A percentile compares a stretch with the other conserved stretches of the same genome.
phyloP scores from a whole-genome alignment of 352 stramenopile genomes.

The Phytophthora boehmeriae region DNA sequence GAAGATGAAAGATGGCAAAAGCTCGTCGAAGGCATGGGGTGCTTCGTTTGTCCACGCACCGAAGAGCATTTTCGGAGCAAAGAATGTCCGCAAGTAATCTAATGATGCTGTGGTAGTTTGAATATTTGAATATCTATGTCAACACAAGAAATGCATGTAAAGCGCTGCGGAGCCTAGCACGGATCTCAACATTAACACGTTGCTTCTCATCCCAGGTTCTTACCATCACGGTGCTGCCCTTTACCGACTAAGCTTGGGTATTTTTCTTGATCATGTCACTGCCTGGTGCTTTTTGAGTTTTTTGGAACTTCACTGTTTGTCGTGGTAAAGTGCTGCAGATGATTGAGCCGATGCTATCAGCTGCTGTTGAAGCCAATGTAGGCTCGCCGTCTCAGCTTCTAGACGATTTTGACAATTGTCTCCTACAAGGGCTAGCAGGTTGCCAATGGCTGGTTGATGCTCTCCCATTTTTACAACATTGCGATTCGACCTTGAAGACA shows the following conservation, averaged over 20 bases:
- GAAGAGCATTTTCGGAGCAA: constrained; percentile 63
- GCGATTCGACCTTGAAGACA: constrained; percentile 13
- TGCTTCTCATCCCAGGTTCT: neutral
- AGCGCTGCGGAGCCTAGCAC: neutral
- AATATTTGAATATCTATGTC: neutral
- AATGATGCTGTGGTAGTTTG: neutral
- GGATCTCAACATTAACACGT: neutral
- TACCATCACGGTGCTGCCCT: neutral
- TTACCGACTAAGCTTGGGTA: neutral
- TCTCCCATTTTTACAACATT: constrained; percentile 36
- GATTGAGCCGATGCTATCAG: constrained; percentile 11
- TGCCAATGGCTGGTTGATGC: constrained; percentile 38
- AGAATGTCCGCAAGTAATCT: constrained; percentile 57
- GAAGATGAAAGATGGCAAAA: constrained; percentile 79
- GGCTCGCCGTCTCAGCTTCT: neutral
- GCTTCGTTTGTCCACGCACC: constrained; percentile 36
- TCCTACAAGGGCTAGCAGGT: constrained; percentile 33
- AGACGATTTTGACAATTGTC: constrained; percentile 8
- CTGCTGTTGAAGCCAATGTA: constrained; percentile 12
- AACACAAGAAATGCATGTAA: neutral
- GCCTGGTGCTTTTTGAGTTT: neutral
- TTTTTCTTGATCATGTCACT: neutral
- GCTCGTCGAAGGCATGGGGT: constrained; percentile 54
- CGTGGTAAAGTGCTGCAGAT: constrained; percentile 7
- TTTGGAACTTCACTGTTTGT: neutral